These are phyloP conservation scores for Yamadazyma insecticola DNA, from an alignment of 805 yeast species.

Conservation along the genomic window DNA sequence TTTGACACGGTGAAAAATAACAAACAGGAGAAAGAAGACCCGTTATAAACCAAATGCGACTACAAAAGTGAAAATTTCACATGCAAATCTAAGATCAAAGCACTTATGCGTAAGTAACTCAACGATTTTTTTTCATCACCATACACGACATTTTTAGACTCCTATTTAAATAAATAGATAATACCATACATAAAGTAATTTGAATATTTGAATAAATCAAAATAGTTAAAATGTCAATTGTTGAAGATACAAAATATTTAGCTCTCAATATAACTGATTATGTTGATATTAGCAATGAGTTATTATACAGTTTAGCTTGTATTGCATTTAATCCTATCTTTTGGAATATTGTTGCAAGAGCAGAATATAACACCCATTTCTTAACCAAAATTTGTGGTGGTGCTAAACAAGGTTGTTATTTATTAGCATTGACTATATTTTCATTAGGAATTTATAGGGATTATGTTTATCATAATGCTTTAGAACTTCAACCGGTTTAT, in stretches of 20 bases:
- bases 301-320: conserved; percentile 47
- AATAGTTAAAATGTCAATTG: conserved; percentile 7
- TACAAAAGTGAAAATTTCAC: too few species aligned
- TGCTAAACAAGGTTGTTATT: conserved; percentile 72
- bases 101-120: too few species aligned
- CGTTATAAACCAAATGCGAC: too few species aligned
- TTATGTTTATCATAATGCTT: conserved; percentile 64
- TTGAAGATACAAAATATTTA: conserved; percentile 17
- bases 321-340: conserved; percentile 91
- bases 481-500: conserved; percentile 65
- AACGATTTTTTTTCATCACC: too few species aligned
- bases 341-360: conserved; percentile 91
- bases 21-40: too few species aligned
- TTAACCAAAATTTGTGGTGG: conserved; percentile 73
- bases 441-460: conserved; percentile 82
- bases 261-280: conserved; percentile 15
- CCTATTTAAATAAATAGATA: too few species aligned
- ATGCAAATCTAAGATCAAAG: too few species aligned
- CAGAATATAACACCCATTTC: conserved; percentile 73
- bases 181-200: too few species aligned
- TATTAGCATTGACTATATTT: conserved; percentile 79
- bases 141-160: too few species aligned
- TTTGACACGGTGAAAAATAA: too few species aligned
- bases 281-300: conserved; percentile 16
- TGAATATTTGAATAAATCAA: too few species aligned